Conservation (phyloP, 257 asterid species). For the Nicotiana undulata region DNA sequence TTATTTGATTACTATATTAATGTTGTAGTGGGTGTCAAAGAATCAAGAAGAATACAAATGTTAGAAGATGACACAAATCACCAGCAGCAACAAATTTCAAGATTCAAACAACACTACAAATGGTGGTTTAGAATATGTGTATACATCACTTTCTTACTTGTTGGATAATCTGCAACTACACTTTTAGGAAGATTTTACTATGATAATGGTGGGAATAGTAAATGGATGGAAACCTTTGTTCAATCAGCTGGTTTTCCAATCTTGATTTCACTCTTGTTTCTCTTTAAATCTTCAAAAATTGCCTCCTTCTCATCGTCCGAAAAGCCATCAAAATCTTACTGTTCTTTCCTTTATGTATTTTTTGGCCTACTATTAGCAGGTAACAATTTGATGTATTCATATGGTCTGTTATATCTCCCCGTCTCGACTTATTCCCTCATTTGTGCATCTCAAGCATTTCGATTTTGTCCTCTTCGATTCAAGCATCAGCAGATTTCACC, state of each 20-base stretch:
- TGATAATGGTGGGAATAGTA: slow-evolving; percentile 38
- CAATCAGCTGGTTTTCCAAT: slow-evolving; percentile 30
- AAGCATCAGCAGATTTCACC: too few species aligned
- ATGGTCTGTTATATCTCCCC: slow-evolving; percentile 30
- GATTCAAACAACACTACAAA: neutral
- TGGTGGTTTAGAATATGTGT: slow-evolving; percentile 25
- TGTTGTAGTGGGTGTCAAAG: neutral
- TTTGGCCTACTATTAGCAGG: slow-evolving; percentile 27
- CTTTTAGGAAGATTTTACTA: slow-evolving; percentile 29
- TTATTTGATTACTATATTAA: neutral
- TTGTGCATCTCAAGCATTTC: slow-evolving; percentile 34
- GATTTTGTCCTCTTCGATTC: too few species aligned
- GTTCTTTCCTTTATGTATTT: slow-evolving; percentile 15
- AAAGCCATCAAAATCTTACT: slow-evolving; percentile 6
- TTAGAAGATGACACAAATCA: neutral
- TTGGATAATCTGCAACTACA: slow-evolving; percentile 30
- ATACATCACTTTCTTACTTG: slow-evolving; percentile 19
- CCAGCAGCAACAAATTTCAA: neutral
- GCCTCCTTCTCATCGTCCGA: neutral
- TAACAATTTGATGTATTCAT: slow-evolving; percentile 30
- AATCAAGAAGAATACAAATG: neutral
- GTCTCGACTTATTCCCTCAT: slow-evolving; percentile 37
- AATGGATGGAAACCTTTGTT: slow-evolving; percentile 36
- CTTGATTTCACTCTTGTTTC: slow-evolving; percentile 19
- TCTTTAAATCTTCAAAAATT: neutral